Percentiles rank a stretch among this genome's conserved stretches.
Evolutionary conservation across 2,329 filamentous ascomycete genomes (phyloP).

Genomic region (Penicillium sp.): DNA sequence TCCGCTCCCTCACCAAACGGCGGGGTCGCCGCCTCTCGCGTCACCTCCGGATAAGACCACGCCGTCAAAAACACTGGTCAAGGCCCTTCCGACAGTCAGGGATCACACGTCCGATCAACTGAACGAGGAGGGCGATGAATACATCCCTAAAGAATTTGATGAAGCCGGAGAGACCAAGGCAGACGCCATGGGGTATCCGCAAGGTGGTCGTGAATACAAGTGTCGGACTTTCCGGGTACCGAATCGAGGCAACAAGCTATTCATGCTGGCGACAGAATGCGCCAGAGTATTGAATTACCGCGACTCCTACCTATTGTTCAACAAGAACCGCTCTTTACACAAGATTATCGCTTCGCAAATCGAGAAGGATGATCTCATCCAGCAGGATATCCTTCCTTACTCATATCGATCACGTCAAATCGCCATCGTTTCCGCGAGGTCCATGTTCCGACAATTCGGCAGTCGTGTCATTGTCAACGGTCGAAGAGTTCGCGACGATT

Average conservation of each 20-base stretch:
- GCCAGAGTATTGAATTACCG: conserved; percentile 89
- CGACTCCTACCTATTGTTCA: conserved; percentile 97
- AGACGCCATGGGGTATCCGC: conserved; percentile 73
- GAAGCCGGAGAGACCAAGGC: conserved; percentile 95
- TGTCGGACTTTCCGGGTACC: conserved; percentile 93
- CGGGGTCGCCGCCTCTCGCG: conserved; percentile 55
- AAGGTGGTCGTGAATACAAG: conserved; percentile 81
- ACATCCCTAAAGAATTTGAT: conserved; percentile 88
- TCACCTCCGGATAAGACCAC: conserved; percentile 71
- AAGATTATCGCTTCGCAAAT: conserved; percentile 96
- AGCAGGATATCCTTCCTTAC: conserved; percentile 92
- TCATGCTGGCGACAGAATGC: conserved; percentile 98
- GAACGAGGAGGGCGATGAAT: conserved; percentile 85
- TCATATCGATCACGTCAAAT: conserved; percentile 98
- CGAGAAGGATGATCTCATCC: conserved; percentile 94
- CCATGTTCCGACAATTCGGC: conserved; percentile 98
- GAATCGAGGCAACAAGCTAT: conserved; percentile 85
- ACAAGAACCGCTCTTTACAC: conserved; percentile 93
- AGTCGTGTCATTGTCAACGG: conserved; percentile 90
- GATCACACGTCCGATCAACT: conserved; percentile 98
- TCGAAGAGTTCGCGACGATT: conserved; percentile 89
- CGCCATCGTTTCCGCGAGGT: conserved; percentile 92
- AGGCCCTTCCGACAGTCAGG: conserved; percentile 90
- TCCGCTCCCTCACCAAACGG: conserved; percentile 30
- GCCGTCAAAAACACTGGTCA: conserved; percentile 76